Percentiles rank a stretch among this genome's conserved stretches.
Conservation (phyloP, 2,329 filamentous ascomycete species). For the Paraphaeosphaeria minitans region DNA sequence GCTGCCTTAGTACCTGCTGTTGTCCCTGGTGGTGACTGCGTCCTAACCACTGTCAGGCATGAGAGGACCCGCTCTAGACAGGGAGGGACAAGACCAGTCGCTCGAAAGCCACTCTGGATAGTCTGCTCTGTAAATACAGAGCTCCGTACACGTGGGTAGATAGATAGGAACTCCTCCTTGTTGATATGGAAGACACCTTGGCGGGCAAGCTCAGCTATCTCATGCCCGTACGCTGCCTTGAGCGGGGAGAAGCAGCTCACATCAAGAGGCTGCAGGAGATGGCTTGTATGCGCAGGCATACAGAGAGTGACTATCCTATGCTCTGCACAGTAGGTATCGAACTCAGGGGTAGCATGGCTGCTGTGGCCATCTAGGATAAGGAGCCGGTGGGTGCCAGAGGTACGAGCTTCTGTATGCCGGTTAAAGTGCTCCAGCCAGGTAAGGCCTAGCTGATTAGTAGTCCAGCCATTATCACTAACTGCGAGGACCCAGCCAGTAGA, state of each 20-base stretch:
- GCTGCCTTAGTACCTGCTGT: background rate
- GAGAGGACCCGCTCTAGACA: no score
- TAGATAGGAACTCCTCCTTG: no score
- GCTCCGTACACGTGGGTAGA: no score
- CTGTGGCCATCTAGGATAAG: background rate
- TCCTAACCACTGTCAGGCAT: conserved; percentile 16
- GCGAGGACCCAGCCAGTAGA: conserved; percentile 1
- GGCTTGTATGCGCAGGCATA: no score
- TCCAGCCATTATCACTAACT: background rate
- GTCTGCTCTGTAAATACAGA: no score
- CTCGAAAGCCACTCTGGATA: no score
- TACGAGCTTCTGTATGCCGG: background rate
- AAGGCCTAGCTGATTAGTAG: background rate
- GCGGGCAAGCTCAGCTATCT: background rate
- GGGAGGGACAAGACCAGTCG: no score
- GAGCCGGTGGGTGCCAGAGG: background rate
- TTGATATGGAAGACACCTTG: no score
- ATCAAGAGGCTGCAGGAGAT: background rate
- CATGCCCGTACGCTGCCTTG: background rate
- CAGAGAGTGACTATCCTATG: no score
- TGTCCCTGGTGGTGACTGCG: conserved; percentile 21
- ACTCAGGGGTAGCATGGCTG: background rate
- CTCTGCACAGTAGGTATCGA: background rate
- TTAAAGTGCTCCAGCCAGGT: background rate
- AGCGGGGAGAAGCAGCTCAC: background rate